Evolutionary conservation across 2,329 filamentous ascomycete genomes (phyloP), one percentile per base, ranked within the genome.

Genomic region (Arthroderma sp.): DNA sequence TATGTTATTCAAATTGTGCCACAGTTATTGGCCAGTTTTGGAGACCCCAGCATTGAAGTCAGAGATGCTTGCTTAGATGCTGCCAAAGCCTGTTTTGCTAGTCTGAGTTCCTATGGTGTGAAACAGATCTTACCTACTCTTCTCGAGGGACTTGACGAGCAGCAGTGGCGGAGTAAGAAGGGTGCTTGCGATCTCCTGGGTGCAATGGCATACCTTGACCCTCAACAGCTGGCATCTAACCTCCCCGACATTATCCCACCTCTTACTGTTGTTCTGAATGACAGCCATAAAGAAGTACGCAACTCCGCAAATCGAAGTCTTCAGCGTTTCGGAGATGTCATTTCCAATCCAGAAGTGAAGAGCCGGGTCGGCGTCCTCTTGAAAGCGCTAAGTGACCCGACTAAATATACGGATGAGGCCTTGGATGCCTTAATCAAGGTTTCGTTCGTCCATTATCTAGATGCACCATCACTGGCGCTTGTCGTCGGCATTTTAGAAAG

Each of bases 131-230:
- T 98, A 52, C 91, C 91, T 3, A 94, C 85, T 8, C 75, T 98
- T 5, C 75, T 98, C 2, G 81, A 91, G 52, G 91, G 93, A 47
- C 77, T 98, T 6, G 88, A 96, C 51, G 91, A 98, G 52, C 79
- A 85, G 43, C 89, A 96, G 62, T 98, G 91, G 91, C 83, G 91
- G 57, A 96, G 87, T 68, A 96, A 98, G 67, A 94, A 94, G 68
- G 91, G 93, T 54, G 91, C 91, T 44, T 98, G 91, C 59, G 91
- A 98, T 60, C 80, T 94, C 28, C 75, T 98, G 9, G 91, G 91
- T 61, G 91, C 91, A 50, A 98, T 98, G 91, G 93, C 91, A 4
- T 98, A 98, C 61, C 77, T 98, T 30, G 91, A 96, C 61, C 89
- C 93, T 5, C 84, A 95, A 52, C 91, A 98, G 62, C 75, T 98